phyloP scores from a whole-genome alignment of 1,284 basidiomycete genomes.

The Lignosus rhinocerotis region DNA sequence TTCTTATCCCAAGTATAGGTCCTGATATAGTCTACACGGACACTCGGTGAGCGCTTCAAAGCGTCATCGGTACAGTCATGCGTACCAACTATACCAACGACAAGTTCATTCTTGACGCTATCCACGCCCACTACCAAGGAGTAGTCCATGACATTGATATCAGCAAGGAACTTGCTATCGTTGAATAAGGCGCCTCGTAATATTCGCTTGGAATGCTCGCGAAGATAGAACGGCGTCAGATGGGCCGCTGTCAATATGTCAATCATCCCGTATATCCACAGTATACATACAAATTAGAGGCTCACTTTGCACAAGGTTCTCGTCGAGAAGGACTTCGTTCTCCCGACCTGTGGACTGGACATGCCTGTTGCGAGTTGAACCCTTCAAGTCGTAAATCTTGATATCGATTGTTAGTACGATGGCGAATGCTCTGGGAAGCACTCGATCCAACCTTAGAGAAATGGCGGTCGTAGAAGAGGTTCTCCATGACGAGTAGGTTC shows the following conservation, averaged over 20 bases:
- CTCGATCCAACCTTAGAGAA: slow-evolving; percentile 72
- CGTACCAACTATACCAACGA: slow-evolving; percentile 95
- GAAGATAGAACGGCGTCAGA: slow-evolving; percentile 86
- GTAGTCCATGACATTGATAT: slow-evolving; percentile 99
- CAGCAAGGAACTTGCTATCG: slow-evolving; percentile 92
- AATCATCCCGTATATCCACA: not conserved
- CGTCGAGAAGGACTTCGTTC: slow-evolving; percentile 92
- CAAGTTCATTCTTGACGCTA: slow-evolving; percentile 77
- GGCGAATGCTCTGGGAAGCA: not conserved
- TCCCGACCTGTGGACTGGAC: slow-evolving; percentile 89
- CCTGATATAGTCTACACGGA: slow-evolving; percentile 77
- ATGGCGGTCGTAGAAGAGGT: slow-evolving; percentile 90
- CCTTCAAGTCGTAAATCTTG: slow-evolving; percentile 94
- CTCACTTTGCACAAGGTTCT: slow-evolving; percentile 86
- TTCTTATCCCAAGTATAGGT: slow-evolving; percentile 99
- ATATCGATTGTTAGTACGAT: not conserved
- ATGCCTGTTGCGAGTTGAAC: slow-evolving; percentile 88
- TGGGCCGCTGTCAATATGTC: slow-evolving; percentile 52
- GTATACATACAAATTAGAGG: not conserved
- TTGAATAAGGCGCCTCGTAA: slow-evolving; percentile 90
- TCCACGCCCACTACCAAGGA: slow-evolving; percentile 96
- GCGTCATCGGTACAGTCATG: slow-evolving; percentile 21
- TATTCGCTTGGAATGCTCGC: slow-evolving; percentile 94
- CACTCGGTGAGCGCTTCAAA: not conserved
- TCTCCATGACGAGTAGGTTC: slow-evolving; percentile 98